phyloP scores from a whole-genome alignment of 306 rosid species.

The Inga leiocalycina region DNA sequence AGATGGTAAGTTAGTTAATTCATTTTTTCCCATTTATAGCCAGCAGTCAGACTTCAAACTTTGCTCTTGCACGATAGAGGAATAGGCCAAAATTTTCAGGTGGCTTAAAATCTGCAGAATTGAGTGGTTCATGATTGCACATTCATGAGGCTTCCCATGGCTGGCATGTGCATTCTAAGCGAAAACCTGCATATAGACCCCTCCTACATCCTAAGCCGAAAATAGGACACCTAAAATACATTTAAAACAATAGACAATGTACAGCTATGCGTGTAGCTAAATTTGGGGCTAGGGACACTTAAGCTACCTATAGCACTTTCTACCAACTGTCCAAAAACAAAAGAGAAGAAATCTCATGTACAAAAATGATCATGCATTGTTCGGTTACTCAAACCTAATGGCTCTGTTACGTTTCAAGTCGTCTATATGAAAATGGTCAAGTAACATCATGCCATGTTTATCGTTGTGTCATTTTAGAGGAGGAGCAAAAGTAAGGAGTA shows the following conservation, averaged over 20 bases:
- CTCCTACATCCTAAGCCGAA: background rate
- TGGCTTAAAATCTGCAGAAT: conserved; percentile 5
- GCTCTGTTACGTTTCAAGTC: conserved; percentile 39
- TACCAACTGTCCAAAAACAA: background rate
- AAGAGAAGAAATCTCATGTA: conserved; percentile 22
- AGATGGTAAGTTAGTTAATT: conserved; percentile 62
- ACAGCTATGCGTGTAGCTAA: conserved; percentile 21
- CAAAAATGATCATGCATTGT: conserved; percentile 25
- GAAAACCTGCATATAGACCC: background rate
- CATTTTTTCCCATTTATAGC: conserved; percentile 21
- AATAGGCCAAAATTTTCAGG: conserved; percentile 26
- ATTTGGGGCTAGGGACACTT: conserved; percentile 9
- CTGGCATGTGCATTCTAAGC: conserved; percentile 5
- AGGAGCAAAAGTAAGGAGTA: conserved; percentile 17
- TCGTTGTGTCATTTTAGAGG: conserved; percentile 19
- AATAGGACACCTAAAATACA: conserved; percentile 4
- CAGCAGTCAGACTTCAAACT: conserved; percentile 18
- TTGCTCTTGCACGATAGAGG: background rate
- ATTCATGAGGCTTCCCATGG: background rate
- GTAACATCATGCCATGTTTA: conserved; percentile 42
- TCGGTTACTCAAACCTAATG: conserved; percentile 28
- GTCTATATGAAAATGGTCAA: conserved; percentile 23
- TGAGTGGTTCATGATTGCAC: conserved; percentile 7
- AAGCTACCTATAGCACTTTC: background rate
- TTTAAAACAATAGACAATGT: background rate